Evolutionary conservation across 352 stramenopile species (phyloP).

Genomic region (Phytophthora multivora): DNA sequence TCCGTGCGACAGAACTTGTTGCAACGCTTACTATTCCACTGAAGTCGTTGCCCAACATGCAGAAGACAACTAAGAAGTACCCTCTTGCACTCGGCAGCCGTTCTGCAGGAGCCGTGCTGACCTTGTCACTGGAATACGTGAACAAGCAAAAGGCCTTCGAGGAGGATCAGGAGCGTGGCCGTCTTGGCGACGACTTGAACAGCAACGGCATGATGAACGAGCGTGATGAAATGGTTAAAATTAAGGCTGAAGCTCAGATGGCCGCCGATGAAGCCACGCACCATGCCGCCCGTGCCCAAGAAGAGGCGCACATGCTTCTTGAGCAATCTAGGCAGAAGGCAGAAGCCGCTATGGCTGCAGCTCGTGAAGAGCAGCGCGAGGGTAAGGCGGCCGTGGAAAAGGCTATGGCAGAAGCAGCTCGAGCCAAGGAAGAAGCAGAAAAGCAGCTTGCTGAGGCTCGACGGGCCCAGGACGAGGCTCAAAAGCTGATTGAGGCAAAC

Average conservation of each 20-base stretch:
- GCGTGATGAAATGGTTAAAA: constrained; percentile 84
- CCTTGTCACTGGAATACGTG: constrained; percentile 80
- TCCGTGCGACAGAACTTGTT: constrained; percentile 74
- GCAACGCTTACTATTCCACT: constrained; percentile 79
- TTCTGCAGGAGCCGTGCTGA: constrained; percentile 77
- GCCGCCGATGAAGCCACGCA: constrained; percentile 80
- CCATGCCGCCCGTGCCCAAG: constrained; percentile 67
- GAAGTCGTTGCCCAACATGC: constrained; percentile 85
- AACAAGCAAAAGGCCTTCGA: constrained; percentile 85
- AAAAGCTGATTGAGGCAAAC: constrained; percentile 87
- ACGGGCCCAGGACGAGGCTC: constrained; percentile 76
- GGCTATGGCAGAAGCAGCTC: constrained; percentile 80
- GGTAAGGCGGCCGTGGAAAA: constrained; percentile 85
- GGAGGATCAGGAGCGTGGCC: constrained; percentile 67
- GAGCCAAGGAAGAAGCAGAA: constrained; percentile 81
- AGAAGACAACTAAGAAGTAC: constrained; percentile 85
- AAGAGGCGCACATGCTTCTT: constrained; percentile 75
- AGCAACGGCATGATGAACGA: constrained; percentile 72
- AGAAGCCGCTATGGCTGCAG: constrained; percentile 82
- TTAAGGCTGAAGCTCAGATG: constrained; percentile 82
- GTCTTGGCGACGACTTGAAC: constrained; percentile 62
- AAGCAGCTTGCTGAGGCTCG: constrained; percentile 77
- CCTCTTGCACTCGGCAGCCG: constrained; percentile 79
- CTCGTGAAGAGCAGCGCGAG: constrained; percentile 78
- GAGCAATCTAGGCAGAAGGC: constrained; percentile 83